Conservation (phyloP, 257 asterid genomes). For the Rauvolfia tetraphylla region DNA sequence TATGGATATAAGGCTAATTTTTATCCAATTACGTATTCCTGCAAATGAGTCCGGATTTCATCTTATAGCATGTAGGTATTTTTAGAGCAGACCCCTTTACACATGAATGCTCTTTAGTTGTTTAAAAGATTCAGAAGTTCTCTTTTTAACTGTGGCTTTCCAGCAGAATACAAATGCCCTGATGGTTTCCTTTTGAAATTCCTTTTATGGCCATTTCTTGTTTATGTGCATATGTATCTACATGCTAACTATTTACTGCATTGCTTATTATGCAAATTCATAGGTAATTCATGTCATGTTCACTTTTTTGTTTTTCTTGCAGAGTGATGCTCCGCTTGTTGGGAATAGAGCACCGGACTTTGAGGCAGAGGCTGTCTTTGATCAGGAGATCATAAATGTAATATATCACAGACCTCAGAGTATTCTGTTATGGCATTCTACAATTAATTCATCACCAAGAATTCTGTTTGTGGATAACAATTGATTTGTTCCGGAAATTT, state of each 20-base stretch:
- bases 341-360: conserved; percentile 93
- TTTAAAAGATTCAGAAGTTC: background rate
- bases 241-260: background rate
- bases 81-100: too few species aligned
- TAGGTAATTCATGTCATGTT: background rate
- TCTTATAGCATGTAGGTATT: background rate
- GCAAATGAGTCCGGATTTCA: background rate
- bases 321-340: conserved; percentile 82
- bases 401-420: background rate
- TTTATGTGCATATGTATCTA: background rate
- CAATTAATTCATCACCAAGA: background rate
- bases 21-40: background rate
- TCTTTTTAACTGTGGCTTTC: background rate
- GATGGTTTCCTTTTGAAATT: background rate
- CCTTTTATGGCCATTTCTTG: background rate
- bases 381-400: conserved; percentile 83
- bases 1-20: background rate
- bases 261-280: background rate
- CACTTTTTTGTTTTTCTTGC: conserved; percentile 18
- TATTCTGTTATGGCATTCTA: background rate
- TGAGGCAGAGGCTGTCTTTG: conserved; percentile 97
- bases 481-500: background rate
- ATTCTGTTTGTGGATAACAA: background rate
- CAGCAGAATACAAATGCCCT: background rate
- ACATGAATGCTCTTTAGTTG: background rate